Evolutionary conservation across 2,329 filamentous ascomycete species (phyloP).

Genomic region (Fusarium goolgardi): DNA sequence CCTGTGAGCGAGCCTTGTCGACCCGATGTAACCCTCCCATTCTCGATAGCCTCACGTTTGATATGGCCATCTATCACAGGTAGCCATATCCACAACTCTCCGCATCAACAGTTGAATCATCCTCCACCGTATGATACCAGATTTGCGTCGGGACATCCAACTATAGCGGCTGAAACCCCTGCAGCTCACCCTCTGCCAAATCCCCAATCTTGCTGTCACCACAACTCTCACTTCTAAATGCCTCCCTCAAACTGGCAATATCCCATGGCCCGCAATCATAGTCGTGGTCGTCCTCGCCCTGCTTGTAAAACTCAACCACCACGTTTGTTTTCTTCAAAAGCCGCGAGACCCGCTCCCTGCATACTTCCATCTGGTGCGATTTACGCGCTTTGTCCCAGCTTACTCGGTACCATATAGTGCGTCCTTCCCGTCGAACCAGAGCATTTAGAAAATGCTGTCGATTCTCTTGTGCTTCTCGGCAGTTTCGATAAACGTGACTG

Average conservation of each 20-base stretch:
- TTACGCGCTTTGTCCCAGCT: conserved; percentile 14
- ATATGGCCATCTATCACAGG: conserved; percentile 12
- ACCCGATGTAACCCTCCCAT: conserved; percentile 7
- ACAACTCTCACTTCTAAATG: conserved; percentile 13
- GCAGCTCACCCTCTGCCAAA: conserved; percentile 3
- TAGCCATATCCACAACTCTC: conserved; percentile 15
- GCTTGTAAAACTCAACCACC: conserved; percentile 26
- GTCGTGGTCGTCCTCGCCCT: not conserved
- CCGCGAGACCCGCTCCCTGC: conserved; percentile 1
- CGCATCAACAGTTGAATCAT: conserved; percentile 19
- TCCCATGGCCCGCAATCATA: conserved; percentile 24
- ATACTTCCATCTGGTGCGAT: conserved; percentile 8
- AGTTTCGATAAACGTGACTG: too few relatives aligned
- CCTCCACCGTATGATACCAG: conserved; percentile 21
- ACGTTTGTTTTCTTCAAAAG: conserved; percentile 20
- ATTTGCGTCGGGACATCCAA: conserved; percentile 16
- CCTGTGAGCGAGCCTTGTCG: not conserved
- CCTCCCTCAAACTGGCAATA: conserved; percentile 15
- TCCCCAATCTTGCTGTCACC: not conserved
- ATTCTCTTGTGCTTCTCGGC: too few relatives aligned
- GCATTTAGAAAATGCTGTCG: too few relatives aligned
- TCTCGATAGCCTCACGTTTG: not conserved
- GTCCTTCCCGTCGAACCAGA: too few relatives aligned
- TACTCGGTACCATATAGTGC: conserved; percentile 28
- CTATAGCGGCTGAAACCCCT: conserved; percentile 13